Conservation (phyloP, 2,329 filamentous ascomycete species). For the Calonectria pteridis region DNA sequence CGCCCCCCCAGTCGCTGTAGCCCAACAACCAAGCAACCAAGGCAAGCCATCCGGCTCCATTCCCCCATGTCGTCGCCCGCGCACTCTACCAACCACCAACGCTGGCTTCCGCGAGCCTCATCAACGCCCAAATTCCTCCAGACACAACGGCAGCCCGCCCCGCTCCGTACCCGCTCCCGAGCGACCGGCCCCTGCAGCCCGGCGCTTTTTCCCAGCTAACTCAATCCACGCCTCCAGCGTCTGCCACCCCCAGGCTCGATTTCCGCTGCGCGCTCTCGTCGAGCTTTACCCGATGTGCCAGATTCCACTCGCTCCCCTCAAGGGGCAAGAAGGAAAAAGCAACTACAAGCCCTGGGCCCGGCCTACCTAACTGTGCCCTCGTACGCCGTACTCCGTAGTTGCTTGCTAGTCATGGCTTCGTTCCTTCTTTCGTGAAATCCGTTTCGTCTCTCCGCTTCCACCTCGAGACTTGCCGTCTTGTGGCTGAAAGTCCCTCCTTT, state of each 20-base stretch:
- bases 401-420: conserved; percentile 38
- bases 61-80: conserved; percentile 1
- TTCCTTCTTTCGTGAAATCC: conserved; percentile 42
- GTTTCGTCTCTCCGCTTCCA: conserved; percentile 40
- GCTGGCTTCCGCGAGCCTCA: conserved; percentile 14
- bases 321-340: conserved; percentile 42
- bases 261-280: conserved; percentile 24
- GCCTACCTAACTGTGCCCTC: conserved; percentile 32
- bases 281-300: conserved; percentile 43
- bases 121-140: conserved; percentile 21
- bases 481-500: conserved; percentile 34
- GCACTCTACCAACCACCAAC: neutral
- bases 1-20: neutral
- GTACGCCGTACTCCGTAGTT: conserved; percentile 35
- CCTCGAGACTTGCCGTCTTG: conserved; percentile 35
- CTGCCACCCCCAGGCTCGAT: conserved; percentile 28
- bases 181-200: conserved; percentile 39
- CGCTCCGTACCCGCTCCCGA: conserved; percentile 39
- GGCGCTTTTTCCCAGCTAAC: conserved; percentile 36
- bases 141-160: conserved; percentile 34
- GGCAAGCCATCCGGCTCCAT: neutral
- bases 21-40: conserved; percentile 10
- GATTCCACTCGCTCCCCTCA: conserved; percentile 41
- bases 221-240: conserved; percentile 34
- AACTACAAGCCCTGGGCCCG: conserved; percentile 37